Percentiles rank a stretch among this genome's conserved stretches.
phyloP scores from a whole-genome alignment of 2,329 filamentous ascomycete genomes.

The Teratosphaeria destructans region DNA sequence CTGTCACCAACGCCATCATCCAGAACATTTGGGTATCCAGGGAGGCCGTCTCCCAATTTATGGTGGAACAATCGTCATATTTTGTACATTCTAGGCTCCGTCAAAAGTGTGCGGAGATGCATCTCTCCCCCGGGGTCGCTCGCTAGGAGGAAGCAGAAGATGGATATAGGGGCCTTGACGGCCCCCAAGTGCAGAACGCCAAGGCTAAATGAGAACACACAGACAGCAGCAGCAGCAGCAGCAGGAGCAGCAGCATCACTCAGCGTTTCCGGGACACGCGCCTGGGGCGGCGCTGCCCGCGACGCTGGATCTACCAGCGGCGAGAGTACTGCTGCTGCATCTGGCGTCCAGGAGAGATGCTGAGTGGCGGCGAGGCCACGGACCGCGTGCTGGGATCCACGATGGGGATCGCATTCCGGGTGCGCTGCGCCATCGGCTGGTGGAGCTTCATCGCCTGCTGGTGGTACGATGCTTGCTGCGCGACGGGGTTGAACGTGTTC shows the following conservation, averaged over 20 bases:
- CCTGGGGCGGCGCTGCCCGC: neutral
- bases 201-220: neutral
- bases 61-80: constrained; percentile 1
- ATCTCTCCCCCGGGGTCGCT: neutral
- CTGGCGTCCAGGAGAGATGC: constrained; percentile 52
- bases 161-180: neutral
- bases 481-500: constrained; percentile 36
- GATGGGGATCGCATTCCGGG: constrained; percentile 92
- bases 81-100: constrained; percentile 3
- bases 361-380: constrained; percentile 78
- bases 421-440: constrained; percentile 79
- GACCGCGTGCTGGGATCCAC: constrained; percentile 90
- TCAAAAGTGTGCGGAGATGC: neutral
- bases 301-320: constrained; percentile 33
- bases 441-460: constrained; percentile 63
- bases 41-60: neutral
- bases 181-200: constrained; percentile 1
- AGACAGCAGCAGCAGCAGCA: neutral
- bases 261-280: constrained; percentile 1
- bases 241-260: neutral
- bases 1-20: constrained; percentile 5
- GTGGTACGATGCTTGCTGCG: constrained; percentile 45
- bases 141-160: constrained; percentile 3
- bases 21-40: neutral
- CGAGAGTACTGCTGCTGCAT: constrained; percentile 48